Percentiles rank a stretch among this genome's conserved stretches.
phyloP scores from a whole-genome alignment of 148 eudicot species.

The Camellia sinensis region DNA sequence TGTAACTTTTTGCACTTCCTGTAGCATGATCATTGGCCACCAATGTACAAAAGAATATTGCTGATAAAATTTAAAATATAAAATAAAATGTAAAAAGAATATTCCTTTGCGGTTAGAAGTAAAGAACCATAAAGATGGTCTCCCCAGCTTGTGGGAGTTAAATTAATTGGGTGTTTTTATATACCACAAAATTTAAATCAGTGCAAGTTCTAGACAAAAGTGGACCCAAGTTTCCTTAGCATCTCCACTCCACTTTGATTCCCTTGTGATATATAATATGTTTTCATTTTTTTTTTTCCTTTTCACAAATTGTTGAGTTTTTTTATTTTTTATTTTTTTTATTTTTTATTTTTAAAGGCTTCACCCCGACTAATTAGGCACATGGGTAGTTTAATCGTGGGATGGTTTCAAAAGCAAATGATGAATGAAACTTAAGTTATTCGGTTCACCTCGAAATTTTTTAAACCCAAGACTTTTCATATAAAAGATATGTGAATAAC shows the following conservation, averaged over 20 bases:
- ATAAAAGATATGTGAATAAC: too few relatives aligned
- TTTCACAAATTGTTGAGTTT: neutral
- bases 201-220: neutral
- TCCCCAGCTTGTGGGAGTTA: conserved; percentile 6
- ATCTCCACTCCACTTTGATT: neutral
- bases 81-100: too few relatives aligned
- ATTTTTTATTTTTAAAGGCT: too few relatives aligned
- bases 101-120: neutral
- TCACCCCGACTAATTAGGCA: too few relatives aligned
- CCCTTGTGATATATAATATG: neutral
- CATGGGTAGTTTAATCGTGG: too few relatives aligned
- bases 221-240: neutral
- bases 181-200: neutral
- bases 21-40: neutral
- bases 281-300: neutral
- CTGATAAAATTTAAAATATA: too few relatives aligned
- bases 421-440: too few relatives aligned
- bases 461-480: too few relatives aligned
- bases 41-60: neutral
- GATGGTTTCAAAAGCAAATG: too few relatives aligned
- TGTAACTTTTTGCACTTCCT: too few relatives aligned
- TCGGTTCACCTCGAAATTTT: too few relatives aligned
- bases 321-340: neutral
- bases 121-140: neutral
- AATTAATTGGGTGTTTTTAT: too few relatives aligned